Base-by-base conservation (phyloP, 2,329 filamentous ascomycete genomes). In the Pseudogymnoascus sp. region DNA sequence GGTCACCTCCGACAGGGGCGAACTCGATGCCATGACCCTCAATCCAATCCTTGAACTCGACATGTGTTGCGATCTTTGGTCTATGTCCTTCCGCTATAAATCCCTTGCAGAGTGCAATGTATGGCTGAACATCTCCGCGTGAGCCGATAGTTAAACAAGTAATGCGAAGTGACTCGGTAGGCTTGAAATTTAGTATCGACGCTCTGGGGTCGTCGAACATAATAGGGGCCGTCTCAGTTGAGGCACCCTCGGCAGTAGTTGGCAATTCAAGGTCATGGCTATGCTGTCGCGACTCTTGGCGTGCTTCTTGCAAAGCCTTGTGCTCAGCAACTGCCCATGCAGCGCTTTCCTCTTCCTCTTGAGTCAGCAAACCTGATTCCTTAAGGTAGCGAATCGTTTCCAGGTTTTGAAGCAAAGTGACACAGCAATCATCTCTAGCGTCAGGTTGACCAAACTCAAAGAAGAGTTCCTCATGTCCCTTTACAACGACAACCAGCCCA, bases 141-240 rank as follows among this genome's bases (percentile, higher is more conserved):
- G 93, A 97, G 14, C 95, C 95, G 66, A 99, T 99, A 0, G 95
- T 99, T 38, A 99, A 79, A 73, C 95, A 99, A 1, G 93, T 96
- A 65, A 99, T 89, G 18, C 82, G 87, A 73, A 99, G 79, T 1
- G 93, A 81, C 69, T 90, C 82, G 1, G 85, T 78, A 0, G 95
- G 93, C 75, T 96, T 96, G 78, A 97, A 96, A 68, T 95, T 91
- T 66, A 96, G 82, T 64, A 96, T 89, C 0, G 93, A 96, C 4
- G 91, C 90, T 68, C 88, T 87, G 7, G 90, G 87, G 70, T 97
- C 93, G 71, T 97, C 95, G 69, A 97, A 96, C 1, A 93, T 77
- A 38, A 97, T 90, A 0, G 91, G 88, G 1, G 90, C 87, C 0
- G 84, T 83, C 62, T 89, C 87, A 16, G 59, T 61, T 21, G 76